These are phyloP conservation scores for Aspergillus nidulans DNA, from an alignment of 495 filamentous ascomycete species.

Conservation along the genomic window DNA sequence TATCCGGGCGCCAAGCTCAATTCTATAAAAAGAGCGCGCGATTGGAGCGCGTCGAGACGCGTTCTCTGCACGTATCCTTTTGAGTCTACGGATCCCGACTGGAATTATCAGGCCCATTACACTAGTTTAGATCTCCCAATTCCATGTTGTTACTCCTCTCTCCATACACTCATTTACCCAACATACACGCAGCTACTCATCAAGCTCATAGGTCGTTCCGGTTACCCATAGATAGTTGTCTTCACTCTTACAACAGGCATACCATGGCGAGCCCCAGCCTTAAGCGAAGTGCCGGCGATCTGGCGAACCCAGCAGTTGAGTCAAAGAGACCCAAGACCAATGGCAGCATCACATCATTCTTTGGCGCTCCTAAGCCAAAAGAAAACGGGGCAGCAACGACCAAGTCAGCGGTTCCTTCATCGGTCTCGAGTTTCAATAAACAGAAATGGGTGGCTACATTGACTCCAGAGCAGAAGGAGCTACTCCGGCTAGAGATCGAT, in stretches of 20 bases:
- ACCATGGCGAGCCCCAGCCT: slow-evolving; percentile 29
- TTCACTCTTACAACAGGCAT: neutral
- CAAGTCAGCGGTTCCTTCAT: slow-evolving; percentile 16
- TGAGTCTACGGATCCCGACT: too few species aligned
- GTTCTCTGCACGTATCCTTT: too few species aligned
- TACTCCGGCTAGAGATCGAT: slow-evolving; percentile 84
- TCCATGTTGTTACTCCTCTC: too few species aligned
- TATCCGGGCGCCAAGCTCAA: too few species aligned
- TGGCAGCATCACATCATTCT: slow-evolving; percentile 62
- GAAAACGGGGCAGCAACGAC: slow-evolving; percentile 26
- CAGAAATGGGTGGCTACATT: slow-evolving; percentile 76
- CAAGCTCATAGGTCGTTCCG: neutral
- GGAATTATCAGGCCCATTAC: too few species aligned
- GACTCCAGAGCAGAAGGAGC: slow-evolving; percentile 71
- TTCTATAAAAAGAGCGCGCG: too few species aligned
- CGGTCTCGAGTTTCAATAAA: slow-evolving; percentile 70
- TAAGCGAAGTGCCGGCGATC: slow-evolving; percentile 36
- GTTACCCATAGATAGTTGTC: neutral
- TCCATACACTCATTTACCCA: neutral
- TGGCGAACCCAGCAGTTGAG: slow-evolving; percentile 21
- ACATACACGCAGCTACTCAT: neutral
- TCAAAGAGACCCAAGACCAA: slow-evolving; percentile 66
- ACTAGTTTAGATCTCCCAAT: too few species aligned
- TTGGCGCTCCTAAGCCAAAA: slow-evolving; percentile 47
- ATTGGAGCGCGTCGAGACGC: neutral